phyloP scores from a whole-genome alignment of 768 basidiomycete species.

The Kwoniella pini region DNA sequence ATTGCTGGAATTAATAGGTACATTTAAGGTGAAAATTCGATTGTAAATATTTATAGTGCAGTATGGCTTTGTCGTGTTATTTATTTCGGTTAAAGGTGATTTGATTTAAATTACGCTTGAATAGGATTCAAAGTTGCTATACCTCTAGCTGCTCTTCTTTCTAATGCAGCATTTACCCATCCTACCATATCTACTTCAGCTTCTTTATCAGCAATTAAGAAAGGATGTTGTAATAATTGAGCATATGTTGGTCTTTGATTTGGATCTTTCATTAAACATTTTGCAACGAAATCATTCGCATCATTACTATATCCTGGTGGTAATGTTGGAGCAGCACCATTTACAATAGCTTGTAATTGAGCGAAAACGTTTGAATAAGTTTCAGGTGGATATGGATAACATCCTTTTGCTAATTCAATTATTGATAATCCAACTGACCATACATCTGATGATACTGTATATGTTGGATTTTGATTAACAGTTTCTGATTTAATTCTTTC shows the following conservation, averaged over 20 bases:
- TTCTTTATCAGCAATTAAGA: constrained; percentile 65
- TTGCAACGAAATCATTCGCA: constrained; percentile 78
- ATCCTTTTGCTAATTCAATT: constrained; percentile 84
- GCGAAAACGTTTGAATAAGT: constrained; percentile 97
- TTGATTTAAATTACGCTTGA: constrained; percentile 29
- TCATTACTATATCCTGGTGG: constrained; percentile 69
- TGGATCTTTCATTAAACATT: constrained; percentile 80
- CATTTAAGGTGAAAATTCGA: too few relatives aligned
- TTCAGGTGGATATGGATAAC: constrained; percentile 95
- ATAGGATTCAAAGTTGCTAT: constrained; percentile 31
- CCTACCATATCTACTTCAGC: constrained; percentile 77
- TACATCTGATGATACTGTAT: constrained; percentile 94
- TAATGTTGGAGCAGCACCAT: constrained; percentile 85
- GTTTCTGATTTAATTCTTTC: constrained; percentile 96
- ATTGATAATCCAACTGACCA: constrained; percentile 92
- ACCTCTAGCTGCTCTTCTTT: constrained; percentile 41
- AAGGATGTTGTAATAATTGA: constrained; percentile 79
- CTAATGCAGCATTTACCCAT: constrained; percentile 67
- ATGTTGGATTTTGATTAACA: constrained; percentile 77
- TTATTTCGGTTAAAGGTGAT: too few relatives aligned
- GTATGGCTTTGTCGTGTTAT: too few relatives aligned
- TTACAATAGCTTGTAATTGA: constrained; percentile 92
- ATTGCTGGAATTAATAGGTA: too few relatives aligned
- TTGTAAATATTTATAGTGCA: too few relatives aligned
- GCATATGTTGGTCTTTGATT: constrained; percentile 76